Percentiles rank a stretch among this genome's conserved stretches.
Evolutionary conservation across 75 land plant genomes (phyloP).

Genomic region (Sequoiadendron giganteum): DNA sequence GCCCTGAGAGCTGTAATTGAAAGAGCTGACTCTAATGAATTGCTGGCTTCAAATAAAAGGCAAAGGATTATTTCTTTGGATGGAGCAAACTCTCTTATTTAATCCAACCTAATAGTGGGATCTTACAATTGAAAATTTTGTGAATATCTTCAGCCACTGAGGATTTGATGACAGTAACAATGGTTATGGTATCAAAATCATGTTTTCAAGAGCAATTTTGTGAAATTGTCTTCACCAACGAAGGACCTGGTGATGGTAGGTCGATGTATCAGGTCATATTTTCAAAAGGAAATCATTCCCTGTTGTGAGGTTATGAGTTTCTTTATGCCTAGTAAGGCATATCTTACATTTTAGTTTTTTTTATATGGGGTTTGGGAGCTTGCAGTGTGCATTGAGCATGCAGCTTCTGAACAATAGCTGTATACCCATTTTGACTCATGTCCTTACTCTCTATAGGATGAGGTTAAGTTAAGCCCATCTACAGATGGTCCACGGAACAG

Average conservation of each 20-base stretch:
- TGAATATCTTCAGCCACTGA: neutral
- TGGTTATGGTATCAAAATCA: neutral
- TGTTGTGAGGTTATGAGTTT: neutral
- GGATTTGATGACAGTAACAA: neutral
- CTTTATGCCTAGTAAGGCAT: neutral
- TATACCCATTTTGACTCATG: constrained; percentile 1
- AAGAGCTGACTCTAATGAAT: constrained; percentile 34
- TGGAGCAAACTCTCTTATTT: constrained; percentile 16
- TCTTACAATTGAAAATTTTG: neutral
- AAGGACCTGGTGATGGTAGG: neutral
- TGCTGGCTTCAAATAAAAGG: constrained; percentile 34
- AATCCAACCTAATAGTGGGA: neutral
- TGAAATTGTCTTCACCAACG: neutral
- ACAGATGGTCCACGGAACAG: neutral
- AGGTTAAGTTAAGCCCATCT: neutral
- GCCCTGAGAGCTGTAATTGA: constrained; percentile 65
- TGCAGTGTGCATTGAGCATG: neutral
- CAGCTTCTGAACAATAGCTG: neutral
- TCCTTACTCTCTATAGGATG: neutral
- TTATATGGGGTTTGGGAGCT: neutral
- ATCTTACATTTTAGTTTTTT: neutral
- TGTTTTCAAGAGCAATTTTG: neutral
- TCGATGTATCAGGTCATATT: neutral
- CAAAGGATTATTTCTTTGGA: constrained; percentile 25
- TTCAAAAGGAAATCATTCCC: neutral